phyloP scores from a whole-genome alignment of 805 yeast species.

The Kodamaea jinghongensis region DNA sequence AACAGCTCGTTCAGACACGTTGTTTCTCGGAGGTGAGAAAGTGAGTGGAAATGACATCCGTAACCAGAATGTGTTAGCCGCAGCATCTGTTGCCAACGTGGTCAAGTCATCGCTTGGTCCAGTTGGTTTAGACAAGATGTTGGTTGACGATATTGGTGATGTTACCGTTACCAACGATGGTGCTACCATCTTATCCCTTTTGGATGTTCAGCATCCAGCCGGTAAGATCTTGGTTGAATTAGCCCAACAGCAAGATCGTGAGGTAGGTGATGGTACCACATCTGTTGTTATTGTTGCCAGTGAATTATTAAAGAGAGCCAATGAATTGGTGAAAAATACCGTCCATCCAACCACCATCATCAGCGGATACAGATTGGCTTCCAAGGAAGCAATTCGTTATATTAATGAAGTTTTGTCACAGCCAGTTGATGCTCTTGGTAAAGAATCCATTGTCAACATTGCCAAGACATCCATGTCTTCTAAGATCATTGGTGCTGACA shows the following conservation, averaged over 20 bases:
- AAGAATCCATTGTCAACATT: constrained; percentile 81
- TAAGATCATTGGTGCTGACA: constrained; percentile 91
- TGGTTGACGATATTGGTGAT: constrained; percentile 98
- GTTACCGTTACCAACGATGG: constrained; percentile 99
- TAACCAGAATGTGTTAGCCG: constrained; percentile 93
- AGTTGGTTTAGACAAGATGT: constrained; percentile 96
- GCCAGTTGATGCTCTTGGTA: constrained; percentile 75
- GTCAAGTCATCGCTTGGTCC: constrained; percentile 96
- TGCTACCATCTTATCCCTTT: constrained; percentile 85
- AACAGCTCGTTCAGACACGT: constrained; percentile 84
- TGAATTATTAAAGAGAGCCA: constrained; percentile 87
- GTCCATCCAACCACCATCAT: constrained; percentile 98
- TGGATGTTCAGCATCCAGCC: constrained; percentile 98
- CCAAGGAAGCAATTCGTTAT: constrained; percentile 85
- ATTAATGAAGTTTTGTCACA: constrained; percentile 81
- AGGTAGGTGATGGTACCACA: constrained; percentile 98
- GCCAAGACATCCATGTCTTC: constrained; percentile 98
- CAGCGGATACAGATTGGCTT: constrained; percentile 91
- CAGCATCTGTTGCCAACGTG: constrained; percentile 78
- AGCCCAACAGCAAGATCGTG: constrained; percentile 98
- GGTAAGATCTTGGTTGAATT: constrained; percentile 95
- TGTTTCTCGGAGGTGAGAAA: constrained; percentile 95
- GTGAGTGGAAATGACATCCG: constrained; percentile 94
- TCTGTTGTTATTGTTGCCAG: constrained; percentile 95
- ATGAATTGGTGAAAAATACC: constrained; percentile 87